These are phyloP conservation scores for Fusarium sp. DNA, from an alignment of 2,329 filamentous ascomycete genomes.

Conservation along the genomic window DNA sequence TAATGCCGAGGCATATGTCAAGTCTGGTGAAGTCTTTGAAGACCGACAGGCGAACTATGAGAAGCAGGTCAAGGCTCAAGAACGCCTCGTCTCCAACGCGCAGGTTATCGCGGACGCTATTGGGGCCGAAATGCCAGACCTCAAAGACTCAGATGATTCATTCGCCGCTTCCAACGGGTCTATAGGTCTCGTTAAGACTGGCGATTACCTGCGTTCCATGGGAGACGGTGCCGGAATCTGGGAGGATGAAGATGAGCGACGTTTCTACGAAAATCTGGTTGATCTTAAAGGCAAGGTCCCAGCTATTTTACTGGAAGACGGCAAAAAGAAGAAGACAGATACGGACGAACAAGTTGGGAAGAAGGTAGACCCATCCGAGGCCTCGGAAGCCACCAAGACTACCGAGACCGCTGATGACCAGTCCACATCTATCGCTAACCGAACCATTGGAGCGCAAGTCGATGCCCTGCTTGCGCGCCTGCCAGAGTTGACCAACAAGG, in stretches of 20 bases:
- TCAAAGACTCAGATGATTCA: slow-evolving; percentile 82
- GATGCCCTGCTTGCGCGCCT: slow-evolving; percentile 87
- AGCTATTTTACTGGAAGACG: slow-evolving; percentile 89
- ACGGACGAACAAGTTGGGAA: slow-evolving; percentile 84
- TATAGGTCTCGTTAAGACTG: slow-evolving; percentile 93
- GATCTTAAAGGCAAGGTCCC: slow-evolving; percentile 97
- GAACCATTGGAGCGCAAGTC: slow-evolving; percentile 96
- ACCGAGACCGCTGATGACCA: slow-evolving; percentile 75
- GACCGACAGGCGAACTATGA: slow-evolving; percentile 96
- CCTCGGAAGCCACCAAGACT: slow-evolving; percentile 60
- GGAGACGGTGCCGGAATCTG: slow-evolving; percentile 94
- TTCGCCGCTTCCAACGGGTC: slow-evolving; percentile 74
- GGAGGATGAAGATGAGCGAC: slow-evolving; percentile 97
- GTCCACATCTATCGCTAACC: slow-evolving; percentile 95
- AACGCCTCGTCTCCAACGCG: slow-evolving; percentile 88
- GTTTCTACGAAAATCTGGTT: slow-evolving; percentile 97
- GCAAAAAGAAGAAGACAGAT: slow-evolving; percentile 91
- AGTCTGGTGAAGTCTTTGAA: slow-evolving; percentile 97
- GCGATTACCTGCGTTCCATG: slow-evolving; percentile 90
- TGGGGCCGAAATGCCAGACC: slow-evolving; percentile 90
- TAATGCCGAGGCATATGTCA: slow-evolving; percentile 98
- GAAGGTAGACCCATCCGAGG: slow-evolving; percentile 68
- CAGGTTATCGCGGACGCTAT: slow-evolving; percentile 90
- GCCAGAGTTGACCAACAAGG: slow-evolving; percentile 92
- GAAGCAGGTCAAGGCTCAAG: slow-evolving; percentile 90